A percentile compares a stretch with the other conserved stretches of the same genome.
Conservation (phyloP, 1,139 yeast genomes). For the Magnusiomyces tetraspermus region DNA sequence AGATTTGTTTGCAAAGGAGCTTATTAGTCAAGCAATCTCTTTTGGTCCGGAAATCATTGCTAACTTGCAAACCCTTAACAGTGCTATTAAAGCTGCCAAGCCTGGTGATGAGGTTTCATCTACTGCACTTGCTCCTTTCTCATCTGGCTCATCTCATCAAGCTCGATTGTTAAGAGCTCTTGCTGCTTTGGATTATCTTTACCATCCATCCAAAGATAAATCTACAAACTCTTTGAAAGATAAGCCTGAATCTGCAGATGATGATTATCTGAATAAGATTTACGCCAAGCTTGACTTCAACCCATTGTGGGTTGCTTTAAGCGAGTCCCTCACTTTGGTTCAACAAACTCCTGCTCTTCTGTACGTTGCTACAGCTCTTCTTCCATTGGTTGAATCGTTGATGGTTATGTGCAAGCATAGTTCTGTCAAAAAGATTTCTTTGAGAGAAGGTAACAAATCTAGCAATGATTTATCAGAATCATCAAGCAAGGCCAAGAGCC, state of each 20-base stretch:
- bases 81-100: conserved; percentile 36
- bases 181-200: conserved; percentile 82
- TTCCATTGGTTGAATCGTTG: conserved; percentile 83
- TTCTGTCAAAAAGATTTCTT: conserved; percentile 46
- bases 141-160: conserved; percentile 78
- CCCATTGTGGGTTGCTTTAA: conserved; percentile 76
- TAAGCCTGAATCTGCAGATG: conserved; percentile 32
- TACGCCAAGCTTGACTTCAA: conserved; percentile 67
- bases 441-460: conserved; percentile 42
- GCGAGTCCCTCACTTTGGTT: conserved; percentile 55
- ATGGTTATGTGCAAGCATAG: conserved; percentile 95
- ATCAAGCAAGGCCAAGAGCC: conserved; percentile 50
- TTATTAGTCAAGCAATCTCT: conserved; percentile 55
- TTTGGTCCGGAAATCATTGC: conserved; percentile 49
- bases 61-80: conserved; percentile 47
- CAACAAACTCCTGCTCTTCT: conserved; percentile 38
- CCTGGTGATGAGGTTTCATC: conserved; percentile 42
- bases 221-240: conserved; percentile 23
- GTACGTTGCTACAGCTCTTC: conserved; percentile 68
- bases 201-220: conserved; percentile 36
- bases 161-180: conserved; percentile 74
- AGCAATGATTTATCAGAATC: not conserved
- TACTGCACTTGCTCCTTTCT: conserved; percentile 54
- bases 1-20: conserved; percentile 56
- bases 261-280: conserved; percentile 33